Base-by-base conservation (phyloP, 2,329 filamentous ascomycete species). In the Diaporthe sp. region DNA sequence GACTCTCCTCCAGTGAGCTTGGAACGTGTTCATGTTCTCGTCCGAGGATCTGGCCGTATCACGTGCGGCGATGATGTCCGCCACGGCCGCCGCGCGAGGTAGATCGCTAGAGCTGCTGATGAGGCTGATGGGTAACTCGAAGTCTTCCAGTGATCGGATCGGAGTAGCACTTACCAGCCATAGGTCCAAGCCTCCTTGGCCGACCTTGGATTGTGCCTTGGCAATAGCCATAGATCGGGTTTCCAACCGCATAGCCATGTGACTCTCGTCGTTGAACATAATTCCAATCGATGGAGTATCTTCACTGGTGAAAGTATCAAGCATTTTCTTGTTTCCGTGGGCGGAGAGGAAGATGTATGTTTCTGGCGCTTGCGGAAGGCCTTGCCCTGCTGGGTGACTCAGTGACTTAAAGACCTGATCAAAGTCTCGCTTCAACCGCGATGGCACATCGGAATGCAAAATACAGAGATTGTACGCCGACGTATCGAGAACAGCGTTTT, bases 161-260 rank as follows among this genome's bases (percentile, higher is more conserved):
- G 65, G 65, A 3, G 65, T 69, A 4, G 34, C 65, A 13, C 49
- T 55, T 2, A 69, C 65, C 2, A 69, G 37, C 46, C 46, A 69
- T 0, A 69, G 15, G 3, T 69, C 65, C 0, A 55, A 1, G 4
- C 65, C 65, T 4, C 65, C 65, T 4, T 55, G 17, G 1, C 65
- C 65, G 1, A 19, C 17, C 0, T 7, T 39, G 0, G 65, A 25
- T 19, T 69, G 65, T 3, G 49, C 31, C 7, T 42, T 3, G 2
- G 34, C n/a, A 5, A 69, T 55, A 6, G 49, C 65, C 31, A 69
- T 42, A 0, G 65, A 28, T 10, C 49, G n/a, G 1, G 49, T 31
- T 1, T 55, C 34, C 0, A 39, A 0, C 0, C 4, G 28, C 31
- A 59, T 59, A 0, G 68, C 53, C 1, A 9, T 3, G 19, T 71